These are phyloP conservation scores for Cytospora piceicola DNA, from an alignment of 2,329 filamentous ascomycete genomes.

Conservation along the genomic window DNA sequence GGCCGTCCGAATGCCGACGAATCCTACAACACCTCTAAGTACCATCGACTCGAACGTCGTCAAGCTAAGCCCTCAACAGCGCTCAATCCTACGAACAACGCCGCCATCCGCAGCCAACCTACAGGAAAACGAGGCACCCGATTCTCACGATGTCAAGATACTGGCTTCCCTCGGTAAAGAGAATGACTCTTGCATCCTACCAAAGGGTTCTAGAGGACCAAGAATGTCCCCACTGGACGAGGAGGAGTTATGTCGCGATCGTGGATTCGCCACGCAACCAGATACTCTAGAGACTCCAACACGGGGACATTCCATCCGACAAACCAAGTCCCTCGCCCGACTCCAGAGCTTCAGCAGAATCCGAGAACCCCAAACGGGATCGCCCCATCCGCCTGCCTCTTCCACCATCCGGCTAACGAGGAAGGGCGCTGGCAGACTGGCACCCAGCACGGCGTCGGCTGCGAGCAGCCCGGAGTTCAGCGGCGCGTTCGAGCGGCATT, in stretches of 20 bases:
- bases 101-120: constrained; percentile 28
- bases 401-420: constrained; percentile 28
- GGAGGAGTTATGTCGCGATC: neutral
- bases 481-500: constrained; percentile 24
- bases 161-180: neutral
- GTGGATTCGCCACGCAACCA: neutral
- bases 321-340: constrained; percentile 17
- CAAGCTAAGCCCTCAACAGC: constrained; percentile 32
- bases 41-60: constrained; percentile 34
- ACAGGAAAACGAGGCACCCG: constrained; percentile 25
- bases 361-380: constrained; percentile 21
- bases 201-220: constrained; percentile 3
- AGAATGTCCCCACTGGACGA: constrained; percentile 4
- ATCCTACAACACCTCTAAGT: constrained; percentile 32
- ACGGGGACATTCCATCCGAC: constrained; percentile 10
- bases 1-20: constrained; percentile 30
- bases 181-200: neutral
- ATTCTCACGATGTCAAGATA: neutral
- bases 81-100: constrained; percentile 30
- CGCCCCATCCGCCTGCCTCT: constrained; percentile 14
- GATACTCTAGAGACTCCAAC: constrained; percentile 20
- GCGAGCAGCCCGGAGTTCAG: constrained; percentile 23
- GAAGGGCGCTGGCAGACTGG: constrained; percentile 16
- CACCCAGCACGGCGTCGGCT: constrained; percentile 11
- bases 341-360: constrained; percentile 11